These are phyloP conservation scores for Leishmania tarentolae DNA, from an alignment of 208 protist species.

Conservation along the genomic window DNA sequence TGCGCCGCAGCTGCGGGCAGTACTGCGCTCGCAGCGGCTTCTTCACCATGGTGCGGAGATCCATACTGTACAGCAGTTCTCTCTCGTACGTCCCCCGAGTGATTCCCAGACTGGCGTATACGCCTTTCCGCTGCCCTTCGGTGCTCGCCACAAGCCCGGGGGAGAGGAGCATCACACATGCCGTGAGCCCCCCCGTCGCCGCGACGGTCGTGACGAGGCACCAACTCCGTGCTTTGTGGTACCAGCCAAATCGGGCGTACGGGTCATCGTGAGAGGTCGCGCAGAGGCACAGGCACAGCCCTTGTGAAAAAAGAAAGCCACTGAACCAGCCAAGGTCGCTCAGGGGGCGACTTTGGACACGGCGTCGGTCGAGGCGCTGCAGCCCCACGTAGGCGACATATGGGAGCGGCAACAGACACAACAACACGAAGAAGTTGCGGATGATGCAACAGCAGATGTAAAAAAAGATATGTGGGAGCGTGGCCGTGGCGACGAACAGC, in stretches of 20 bases:
- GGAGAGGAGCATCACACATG: constrained; percentile 26
- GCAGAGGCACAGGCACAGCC: constrained; percentile 22
- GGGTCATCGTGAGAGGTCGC: constrained; percentile 22
- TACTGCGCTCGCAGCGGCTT: constrained; percentile 84
- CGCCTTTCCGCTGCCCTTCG: constrained; percentile 53
- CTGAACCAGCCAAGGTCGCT: constrained; percentile 22
- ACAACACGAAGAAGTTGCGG: constrained; percentile 31
- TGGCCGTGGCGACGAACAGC: constrained; percentile 16
- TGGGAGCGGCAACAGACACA: constrained; percentile 21
- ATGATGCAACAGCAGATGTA: constrained; percentile 26
- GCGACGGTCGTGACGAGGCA: constrained; percentile 39
- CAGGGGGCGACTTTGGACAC: constrained; percentile 25
- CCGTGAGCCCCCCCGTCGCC: constrained; percentile 13
- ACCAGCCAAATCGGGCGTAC: constrained; percentile 26
- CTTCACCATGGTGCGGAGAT: constrained; percentile 62
- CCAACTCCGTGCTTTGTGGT: constrained; percentile 10
- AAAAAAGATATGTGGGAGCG: constrained; percentile 41
- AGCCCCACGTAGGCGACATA: constrained; percentile 29
- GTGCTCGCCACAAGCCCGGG: constrained; percentile 44
- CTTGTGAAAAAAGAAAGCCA: constrained; percentile 29
- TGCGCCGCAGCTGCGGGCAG: constrained; percentile 52
- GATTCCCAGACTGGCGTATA: constrained; percentile 63
- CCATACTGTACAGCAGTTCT: constrained; percentile 47
- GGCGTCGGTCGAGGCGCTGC: constrained; percentile 16
- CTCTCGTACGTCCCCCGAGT: constrained; percentile 50